phyloP scores from a whole-genome alignment of 2,329 filamentous ascomycete species.

The Aureobasidium melanogenum region DNA sequence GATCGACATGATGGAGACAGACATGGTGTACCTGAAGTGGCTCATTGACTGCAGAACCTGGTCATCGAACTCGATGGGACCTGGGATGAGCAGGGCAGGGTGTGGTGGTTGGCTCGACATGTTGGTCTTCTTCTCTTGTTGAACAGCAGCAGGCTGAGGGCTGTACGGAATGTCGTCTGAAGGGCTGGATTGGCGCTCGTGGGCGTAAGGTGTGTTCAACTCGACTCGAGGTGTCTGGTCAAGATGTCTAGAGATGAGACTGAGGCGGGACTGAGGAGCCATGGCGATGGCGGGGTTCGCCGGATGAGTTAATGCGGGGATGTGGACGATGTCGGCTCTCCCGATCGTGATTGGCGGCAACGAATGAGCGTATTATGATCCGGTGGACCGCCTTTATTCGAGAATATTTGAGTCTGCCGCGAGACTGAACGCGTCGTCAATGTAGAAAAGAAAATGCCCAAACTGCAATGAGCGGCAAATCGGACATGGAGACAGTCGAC shows the following conservation, averaged over 20 bases:
- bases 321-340: neutral
- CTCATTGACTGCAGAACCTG: slow-evolving; percentile 89
- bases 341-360: neutral
- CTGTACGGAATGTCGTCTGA: slow-evolving; percentile 46
- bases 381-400: neutral
- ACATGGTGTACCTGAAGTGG: slow-evolving; percentile 65
- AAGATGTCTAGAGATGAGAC: slow-evolving; percentile 54
- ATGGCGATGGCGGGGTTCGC: neutral
- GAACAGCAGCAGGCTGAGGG: slow-evolving; percentile 16
- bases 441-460: neutral
- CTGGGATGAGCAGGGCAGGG: slow-evolving; percentile 82
- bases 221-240: slow-evolving; percentile 47
- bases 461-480: slow-evolving; percentile 4
- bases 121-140: slow-evolving; percentile 25
- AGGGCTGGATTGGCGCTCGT: slow-evolving; percentile 44
- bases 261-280: slow-evolving; percentile 35
- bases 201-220: slow-evolving; percentile 55
- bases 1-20: neutral
- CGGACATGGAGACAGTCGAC: neutral
- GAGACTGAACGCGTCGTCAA: neutral
- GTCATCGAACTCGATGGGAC: slow-evolving; percentile 98
- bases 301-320: neutral
- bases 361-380: neutral
- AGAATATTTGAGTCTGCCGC: neutral
- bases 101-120: slow-evolving; percentile 54